Percentiles rank a stretch among this genome's conserved stretches.
Evolutionary conservation across 2,329 filamentous ascomycete species (phyloP).

Genomic region (Botrytis fabae): DNA sequence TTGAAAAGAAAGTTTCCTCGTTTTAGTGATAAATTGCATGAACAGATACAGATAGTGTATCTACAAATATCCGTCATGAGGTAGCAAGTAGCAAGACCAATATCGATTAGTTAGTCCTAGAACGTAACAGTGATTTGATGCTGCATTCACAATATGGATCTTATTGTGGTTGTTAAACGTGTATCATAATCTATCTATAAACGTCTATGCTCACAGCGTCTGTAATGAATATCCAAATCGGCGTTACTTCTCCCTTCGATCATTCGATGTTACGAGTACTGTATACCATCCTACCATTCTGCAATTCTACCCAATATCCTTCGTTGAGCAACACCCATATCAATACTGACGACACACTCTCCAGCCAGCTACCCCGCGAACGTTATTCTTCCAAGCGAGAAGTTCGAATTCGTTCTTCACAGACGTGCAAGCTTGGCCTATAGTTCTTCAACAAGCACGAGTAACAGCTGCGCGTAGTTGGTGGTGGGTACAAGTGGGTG

Average conservation of each 20-base stretch:
- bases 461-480: neutral
- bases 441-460: neutral
- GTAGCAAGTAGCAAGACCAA: constrained; percentile 1
- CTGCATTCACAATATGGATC: neutral
- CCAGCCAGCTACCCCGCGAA: neutral
- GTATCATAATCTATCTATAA: neutral
- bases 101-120: neutral
- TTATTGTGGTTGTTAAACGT: neutral
- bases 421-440: neutral
- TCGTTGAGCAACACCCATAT: neutral
- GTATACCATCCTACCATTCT: neutral
- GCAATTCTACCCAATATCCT: neutral
- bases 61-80: constrained; percentile 17
- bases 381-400: neutral
- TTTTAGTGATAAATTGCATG: constrained; percentile 6
- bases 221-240: neutral
- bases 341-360: neutral
- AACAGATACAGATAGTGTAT: constrained; percentile 5
- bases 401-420: neutral
- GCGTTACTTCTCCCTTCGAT: neutral
- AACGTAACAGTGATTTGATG: neutral
- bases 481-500: neutral
- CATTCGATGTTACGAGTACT: neutral
- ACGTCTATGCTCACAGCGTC: neutral
- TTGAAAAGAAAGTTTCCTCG: neutral